These are phyloP conservation scores for Pseudogymnoascus sp. DNA, from an alignment of 2,329 filamentous ascomycete species.

Conservation along the genomic window DNA sequence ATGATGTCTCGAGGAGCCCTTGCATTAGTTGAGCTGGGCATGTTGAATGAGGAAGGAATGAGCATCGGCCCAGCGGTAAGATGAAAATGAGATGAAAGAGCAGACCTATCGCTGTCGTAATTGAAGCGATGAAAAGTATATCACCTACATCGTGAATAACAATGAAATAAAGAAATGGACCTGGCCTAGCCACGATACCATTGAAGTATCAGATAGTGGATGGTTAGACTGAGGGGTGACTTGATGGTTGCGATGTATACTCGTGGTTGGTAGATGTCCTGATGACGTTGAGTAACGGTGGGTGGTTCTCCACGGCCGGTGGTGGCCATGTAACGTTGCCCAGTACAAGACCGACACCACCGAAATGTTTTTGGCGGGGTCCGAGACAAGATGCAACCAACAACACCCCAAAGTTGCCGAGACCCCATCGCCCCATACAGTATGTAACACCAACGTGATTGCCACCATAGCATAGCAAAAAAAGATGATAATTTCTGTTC, in stretches of 20 bases:
- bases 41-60: neutral
- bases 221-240: neutral
- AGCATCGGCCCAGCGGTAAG: neutral
- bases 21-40: constrained; percentile 17
- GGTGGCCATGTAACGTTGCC: constrained; percentile 4
- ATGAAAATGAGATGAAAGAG: constrained; percentile 1
- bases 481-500: neutral
- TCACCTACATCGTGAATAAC: constrained; percentile 1
- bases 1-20: constrained; percentile 44
- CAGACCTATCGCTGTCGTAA: neutral
- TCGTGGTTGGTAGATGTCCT: neutral
- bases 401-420: neutral
- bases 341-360: neutral
- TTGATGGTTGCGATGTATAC: constrained; percentile 2
- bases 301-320: neutral
- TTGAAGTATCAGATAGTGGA: constrained; percentile 6
- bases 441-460: constrained; percentile 1
- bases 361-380: neutral
- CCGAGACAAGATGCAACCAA: neutral
- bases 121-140: constrained; percentile 1
- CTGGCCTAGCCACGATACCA: neutral
- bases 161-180: neutral
- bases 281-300: neutral
- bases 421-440: neutral
- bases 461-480: neutral